Base-by-base conservation (phyloP, 768 basidiomycete genomes). In the Pleurotus ostreatus region DNA sequence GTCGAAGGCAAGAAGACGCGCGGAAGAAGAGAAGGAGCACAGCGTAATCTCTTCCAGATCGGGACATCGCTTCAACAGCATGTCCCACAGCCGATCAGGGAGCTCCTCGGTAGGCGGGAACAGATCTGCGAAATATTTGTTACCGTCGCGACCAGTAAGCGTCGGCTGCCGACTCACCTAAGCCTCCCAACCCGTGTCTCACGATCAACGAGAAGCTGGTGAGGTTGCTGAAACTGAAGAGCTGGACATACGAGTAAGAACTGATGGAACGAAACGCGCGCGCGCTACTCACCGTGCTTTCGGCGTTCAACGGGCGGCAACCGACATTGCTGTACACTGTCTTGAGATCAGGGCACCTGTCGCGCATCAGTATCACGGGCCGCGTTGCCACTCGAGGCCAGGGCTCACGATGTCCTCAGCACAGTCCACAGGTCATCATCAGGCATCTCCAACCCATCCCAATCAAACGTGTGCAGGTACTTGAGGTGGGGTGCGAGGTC, bases 391-490 rank as follows among this genome's bases (percentile, higher is more conserved):
- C 46, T 26, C 44, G 46, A 48, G 54, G 58, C 26, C 8, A 34
- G 16, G 30, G 70, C 77, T 40, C 57, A 80, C 76, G 64, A 69
- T 13, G 60, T 57, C 54, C 72, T 70, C 41, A 81, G 65, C 1
- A 68, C 66, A 12, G 62, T 66, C 80, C 79, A 81, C 22, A 81
- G 63, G 9, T 49, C 49, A 62, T 79, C 74, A 23, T 52, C 41
- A 3, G 80, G 78, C 57, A 78, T 62, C 64, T 81, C 80, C 15
- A 74, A 64, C 18, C 78, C 80, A 62, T 79, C 78, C 80, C 80
- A 81, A 57, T 80, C 78, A 60, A 81, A 79, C 0, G 75, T 75
- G 23, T 73, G 68, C 60, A 81, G 60, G 43, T 58, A 49, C n/a
- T 47, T 65, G 48, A 79, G 62, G 44, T 62, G 58, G 16, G 56